Evolutionary conservation across 257 asterid species (phyloP).

Genomic region (Nicotiana sylvestris): DNA sequence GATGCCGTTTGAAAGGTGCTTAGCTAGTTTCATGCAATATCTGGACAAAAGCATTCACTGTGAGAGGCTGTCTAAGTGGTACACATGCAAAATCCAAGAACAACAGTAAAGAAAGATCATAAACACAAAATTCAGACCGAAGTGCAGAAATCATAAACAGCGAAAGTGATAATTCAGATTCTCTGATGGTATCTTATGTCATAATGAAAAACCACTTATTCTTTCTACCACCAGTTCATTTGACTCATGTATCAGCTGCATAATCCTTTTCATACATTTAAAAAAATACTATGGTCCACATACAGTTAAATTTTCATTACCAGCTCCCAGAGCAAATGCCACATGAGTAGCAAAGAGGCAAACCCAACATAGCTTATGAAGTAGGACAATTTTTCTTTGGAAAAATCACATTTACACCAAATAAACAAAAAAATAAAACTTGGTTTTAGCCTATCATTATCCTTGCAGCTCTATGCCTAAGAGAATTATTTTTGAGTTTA

Average conservation of each 20-base stretch:
- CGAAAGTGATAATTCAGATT: neutral
- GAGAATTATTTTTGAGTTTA: neutral
- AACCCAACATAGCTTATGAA: neutral
- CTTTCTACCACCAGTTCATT: neutral
- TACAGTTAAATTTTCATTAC: neutral
- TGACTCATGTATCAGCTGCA: neutral
- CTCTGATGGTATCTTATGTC: neutral
- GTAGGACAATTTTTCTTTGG: neutral
- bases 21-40: neutral
- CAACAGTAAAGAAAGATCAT: neutral
- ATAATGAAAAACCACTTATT: neutral
- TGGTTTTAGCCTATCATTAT: neutral
- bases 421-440: no score
- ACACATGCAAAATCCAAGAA: neutral
- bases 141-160: neutral
- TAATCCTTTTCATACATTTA: neutral
- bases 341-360: neutral
- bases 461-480: neutral
- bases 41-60: neutral
- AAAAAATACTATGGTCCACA: neutral
- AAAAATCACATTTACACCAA: neutral
- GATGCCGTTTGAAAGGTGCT: neutral
- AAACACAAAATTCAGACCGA: neutral
- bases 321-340: neutral
- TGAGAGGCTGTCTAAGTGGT: neutral